Conservation (phyloP, 1,284 basidiomycete species). For the Heterobasidion occidentale region DNA sequence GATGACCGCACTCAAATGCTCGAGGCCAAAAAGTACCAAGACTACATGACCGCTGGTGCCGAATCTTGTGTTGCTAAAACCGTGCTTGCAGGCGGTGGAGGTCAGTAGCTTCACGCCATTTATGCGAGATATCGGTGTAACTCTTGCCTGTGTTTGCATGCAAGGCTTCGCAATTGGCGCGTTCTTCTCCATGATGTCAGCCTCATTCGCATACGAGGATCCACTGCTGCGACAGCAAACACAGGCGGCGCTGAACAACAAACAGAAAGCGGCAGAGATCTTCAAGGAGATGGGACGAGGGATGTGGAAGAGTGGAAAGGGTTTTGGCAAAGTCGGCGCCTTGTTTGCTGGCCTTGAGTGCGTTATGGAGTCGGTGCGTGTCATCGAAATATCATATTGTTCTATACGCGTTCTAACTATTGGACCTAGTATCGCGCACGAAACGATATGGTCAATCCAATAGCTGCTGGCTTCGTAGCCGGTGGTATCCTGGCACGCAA, state of each 20-base stretch:
- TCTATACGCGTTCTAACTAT: background rate
- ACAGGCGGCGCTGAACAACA: slow-evolving; percentile 51
- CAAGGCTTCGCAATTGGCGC: slow-evolving; percentile 87
- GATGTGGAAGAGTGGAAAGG: slow-evolving; percentile 88
- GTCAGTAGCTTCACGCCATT: slow-evolving; percentile 36
- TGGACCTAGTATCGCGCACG: slow-evolving; percentile 83
- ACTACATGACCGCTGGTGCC: slow-evolving; percentile 62
- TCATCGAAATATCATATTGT: background rate
- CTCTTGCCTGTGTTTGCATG: background rate
- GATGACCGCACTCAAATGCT: slow-evolving; percentile 66
- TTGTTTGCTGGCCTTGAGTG: slow-evolving; percentile 94
- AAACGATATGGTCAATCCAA: slow-evolving; percentile 85
- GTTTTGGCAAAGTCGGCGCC: slow-evolving; percentile 93
- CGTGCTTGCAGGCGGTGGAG: slow-evolving; percentile 69
- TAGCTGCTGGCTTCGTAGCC: slow-evolving; percentile 64
- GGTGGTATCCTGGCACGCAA: slow-evolving; percentile 82
- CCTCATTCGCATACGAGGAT: slow-evolving; percentile 94
- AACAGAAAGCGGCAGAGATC: slow-evolving; percentile 78
- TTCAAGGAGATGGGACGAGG: slow-evolving; percentile 93
- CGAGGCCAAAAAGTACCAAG: slow-evolving; percentile 72
- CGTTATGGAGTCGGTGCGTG: slow-evolving; percentile 90
- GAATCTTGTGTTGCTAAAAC: slow-evolving; percentile 85
- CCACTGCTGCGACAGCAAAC: slow-evolving; percentile 70
- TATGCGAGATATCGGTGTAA: background rate
- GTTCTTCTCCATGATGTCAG: slow-evolving; percentile 94